phyloP scores from a whole-genome alignment of 1,284 basidiomycete species.

The Cystobasidium slooffiae region DNA sequence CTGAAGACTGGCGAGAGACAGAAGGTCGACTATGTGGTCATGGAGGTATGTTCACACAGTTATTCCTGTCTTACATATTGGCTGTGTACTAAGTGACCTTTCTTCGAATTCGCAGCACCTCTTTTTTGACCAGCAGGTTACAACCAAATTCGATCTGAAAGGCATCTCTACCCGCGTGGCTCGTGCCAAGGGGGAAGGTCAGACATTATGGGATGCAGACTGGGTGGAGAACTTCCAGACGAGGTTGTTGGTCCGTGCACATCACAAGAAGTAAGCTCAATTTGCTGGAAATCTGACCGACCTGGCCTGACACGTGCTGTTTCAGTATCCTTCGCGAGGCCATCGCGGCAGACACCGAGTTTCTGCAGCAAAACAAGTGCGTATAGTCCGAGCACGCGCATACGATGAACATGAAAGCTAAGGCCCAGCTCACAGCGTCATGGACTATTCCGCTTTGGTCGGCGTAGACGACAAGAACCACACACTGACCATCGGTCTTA shows the following conservation, averaged over 20 bases:
- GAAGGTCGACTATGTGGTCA: slow-evolving; percentile 18
- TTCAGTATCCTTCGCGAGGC: slow-evolving; percentile 23
- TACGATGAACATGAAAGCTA: neutral
- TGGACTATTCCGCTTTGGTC: slow-evolving; percentile 33
- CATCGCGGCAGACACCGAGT: slow-evolving; percentile 25
- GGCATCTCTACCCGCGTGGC: slow-evolving; percentile 30
- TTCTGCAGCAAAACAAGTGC: slow-evolving; percentile 29
- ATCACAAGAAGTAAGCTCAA: slow-evolving; percentile 21
- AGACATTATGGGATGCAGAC: slow-evolving; percentile 36
- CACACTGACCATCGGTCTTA: slow-evolving; percentile 21
- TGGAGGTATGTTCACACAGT: slow-evolving; percentile 5
- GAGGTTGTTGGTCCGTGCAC: slow-evolving; percentile 18
- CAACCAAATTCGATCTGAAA: slow-evolving; percentile 33
- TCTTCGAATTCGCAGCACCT: slow-evolving; percentile 2
- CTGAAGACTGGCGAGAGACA: slow-evolving; percentile 19
- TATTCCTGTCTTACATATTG: neutral
- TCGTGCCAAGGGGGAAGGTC: slow-evolving; percentile 23
- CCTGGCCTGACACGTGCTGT: neutral
- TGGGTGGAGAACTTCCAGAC: slow-evolving; percentile 29
- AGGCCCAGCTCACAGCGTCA: neutral
- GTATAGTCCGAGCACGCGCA: neutral
- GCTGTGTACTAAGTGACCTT: neutral
- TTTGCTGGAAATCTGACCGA: neutral
- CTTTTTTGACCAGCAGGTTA: slow-evolving; percentile 20
- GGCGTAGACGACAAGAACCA: slow-evolving; percentile 33